Conservation (phyloP, 345 rosid species). For the Leavenworthia alabamica region DNA sequence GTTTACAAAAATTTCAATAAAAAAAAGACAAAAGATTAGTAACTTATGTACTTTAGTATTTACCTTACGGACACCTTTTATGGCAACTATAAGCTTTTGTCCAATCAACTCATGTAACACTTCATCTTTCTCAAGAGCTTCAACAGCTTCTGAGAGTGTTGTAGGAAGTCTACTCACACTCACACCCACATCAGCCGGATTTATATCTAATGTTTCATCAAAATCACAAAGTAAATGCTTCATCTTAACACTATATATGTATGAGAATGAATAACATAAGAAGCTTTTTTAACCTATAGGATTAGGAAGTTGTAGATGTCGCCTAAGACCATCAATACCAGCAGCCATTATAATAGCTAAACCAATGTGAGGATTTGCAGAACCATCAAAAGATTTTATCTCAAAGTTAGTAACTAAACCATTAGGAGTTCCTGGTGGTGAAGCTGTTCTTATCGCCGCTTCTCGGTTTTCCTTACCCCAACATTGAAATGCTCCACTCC, state of each 20-base stretch:
- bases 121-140: conserved; percentile 54
- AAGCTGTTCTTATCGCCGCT: conserved; percentile 74
- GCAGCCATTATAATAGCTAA: conserved; percentile 73
- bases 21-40: not conserved
- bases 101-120: conserved; percentile 58
- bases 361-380: conserved; percentile 80
- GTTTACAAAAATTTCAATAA: conserved; percentile 8
- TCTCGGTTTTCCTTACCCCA: conserved; percentile 99
- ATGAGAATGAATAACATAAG: not conserved
- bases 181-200: conserved; percentile 53
- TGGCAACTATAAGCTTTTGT: conserved; percentile 59
- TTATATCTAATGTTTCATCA: conserved; percentile 42
- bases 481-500: conserved; percentile 97
- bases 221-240: not conserved
- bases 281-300: conserved; percentile 56
- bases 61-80: conserved; percentile 87
- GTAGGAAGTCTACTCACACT: conserved; percentile 60
- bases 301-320: conserved; percentile 59
- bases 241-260: not conserved
- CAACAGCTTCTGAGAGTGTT: conserved; percentile 63
- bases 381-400: conserved; percentile 83
- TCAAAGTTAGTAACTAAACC: conserved; percentile 91
- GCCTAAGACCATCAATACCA: conserved; percentile 86
- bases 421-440: conserved; percentile 74
- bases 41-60: not conserved